phyloP scores from a whole-genome alignment of 805 yeast species.

The Lachancea cidri region DNA sequence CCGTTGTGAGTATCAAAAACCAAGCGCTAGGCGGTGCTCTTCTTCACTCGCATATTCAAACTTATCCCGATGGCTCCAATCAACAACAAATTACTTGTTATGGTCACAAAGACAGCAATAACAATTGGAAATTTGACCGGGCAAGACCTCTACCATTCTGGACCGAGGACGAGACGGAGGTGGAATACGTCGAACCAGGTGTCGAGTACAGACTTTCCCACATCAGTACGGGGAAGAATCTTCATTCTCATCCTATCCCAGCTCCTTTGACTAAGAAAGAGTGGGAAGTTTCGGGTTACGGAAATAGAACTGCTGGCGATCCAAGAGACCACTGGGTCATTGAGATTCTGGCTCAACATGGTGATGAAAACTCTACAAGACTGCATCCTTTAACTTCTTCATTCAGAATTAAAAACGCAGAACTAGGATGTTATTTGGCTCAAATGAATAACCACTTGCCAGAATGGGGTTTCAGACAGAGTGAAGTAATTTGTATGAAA shows the following conservation, averaged over 20 bases:
- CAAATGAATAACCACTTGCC: slow-evolving; percentile 81
- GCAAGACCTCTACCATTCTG: slow-evolving; percentile 35
- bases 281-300: slow-evolving; percentile 70
- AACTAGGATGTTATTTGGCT: slow-evolving; percentile 76
- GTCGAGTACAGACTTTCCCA: slow-evolving; percentile 59
- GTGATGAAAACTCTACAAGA: slow-evolving; percentile 42
- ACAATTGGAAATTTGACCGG: slow-evolving; percentile 59
- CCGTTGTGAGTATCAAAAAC: slow-evolving; percentile 39
- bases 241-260: slow-evolving; percentile 64
- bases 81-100: slow-evolving; percentile 81
- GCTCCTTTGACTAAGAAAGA: slow-evolving; percentile 55
- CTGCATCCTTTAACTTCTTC: slow-evolving; percentile 82
- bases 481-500: slow-evolving; percentile 81
- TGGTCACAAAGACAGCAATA: slow-evolving; percentile 68
- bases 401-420: slow-evolving; percentile 66
- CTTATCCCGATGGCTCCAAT: slow-evolving; percentile 69
- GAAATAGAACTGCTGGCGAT: slow-evolving; percentile 61
- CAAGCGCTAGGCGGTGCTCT: slow-evolving; percentile 74
- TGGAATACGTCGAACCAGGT: slow-evolving; percentile 46
- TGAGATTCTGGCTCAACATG: slow-evolving; percentile 56
- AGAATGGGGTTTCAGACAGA: slow-evolving; percentile 97
- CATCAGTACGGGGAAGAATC: slow-evolving; percentile 54
- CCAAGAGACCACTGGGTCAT: slow-evolving; percentile 71
- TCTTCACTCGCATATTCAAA: slow-evolving; percentile 68
- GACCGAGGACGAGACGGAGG: slow-evolving; percentile 29